Percentiles rank a stretch among this genome's conserved stretches.
These are phyloP conservation scores for Annulohypoxylon stygium DNA, from an alignment of 495 filamentous ascomycete genomes.

Conservation along the genomic window DNA sequence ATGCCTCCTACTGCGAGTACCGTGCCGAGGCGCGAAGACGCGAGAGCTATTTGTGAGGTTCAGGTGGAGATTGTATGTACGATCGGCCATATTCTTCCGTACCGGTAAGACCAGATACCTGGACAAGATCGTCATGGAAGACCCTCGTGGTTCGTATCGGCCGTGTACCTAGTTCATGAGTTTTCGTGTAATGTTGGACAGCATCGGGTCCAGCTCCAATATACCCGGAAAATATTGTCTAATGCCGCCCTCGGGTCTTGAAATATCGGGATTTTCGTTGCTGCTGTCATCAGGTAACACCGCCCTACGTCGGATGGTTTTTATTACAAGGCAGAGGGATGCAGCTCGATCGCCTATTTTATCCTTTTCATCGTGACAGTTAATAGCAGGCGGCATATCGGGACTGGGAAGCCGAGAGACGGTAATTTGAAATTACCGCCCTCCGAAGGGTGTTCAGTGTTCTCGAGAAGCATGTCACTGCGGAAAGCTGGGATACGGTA, in stretches of 20 bases:
- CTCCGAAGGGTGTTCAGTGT: constrained; percentile 34
- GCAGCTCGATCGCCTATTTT: constrained; percentile 3
- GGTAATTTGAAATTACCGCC: constrained; percentile 42
- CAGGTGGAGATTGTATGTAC: constrained; percentile 22
- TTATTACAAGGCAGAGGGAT: background rate
- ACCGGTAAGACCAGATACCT: constrained; percentile 17
- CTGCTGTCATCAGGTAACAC: constrained; percentile 10
- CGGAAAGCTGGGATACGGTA: constrained; percentile 18
- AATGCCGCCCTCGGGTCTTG: constrained; percentile 19
- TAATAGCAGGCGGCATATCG: constrained; percentile 41
- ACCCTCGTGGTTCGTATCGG: constrained; percentile 41
- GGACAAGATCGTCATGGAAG: constrained; percentile 6
- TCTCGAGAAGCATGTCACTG: constrained; percentile 31
- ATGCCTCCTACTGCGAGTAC: background rate
- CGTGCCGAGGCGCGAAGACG: constrained; percentile 20
- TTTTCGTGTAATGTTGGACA: constrained; percentile 35
- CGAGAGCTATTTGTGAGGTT: background rate
- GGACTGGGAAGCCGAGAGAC: constrained; percentile 37
- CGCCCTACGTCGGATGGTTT: constrained; percentile 14
- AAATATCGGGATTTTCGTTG: constrained; percentile 23
- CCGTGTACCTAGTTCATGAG: constrained; percentile 20
- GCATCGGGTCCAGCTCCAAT: background rate
- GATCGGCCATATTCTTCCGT: constrained; percentile 29
- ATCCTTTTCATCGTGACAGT: constrained; percentile 22
- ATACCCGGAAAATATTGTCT: constrained; percentile 25